Base-by-base conservation (phyloP, 164 flowering plant species). In the Malania oleifera region DNA sequence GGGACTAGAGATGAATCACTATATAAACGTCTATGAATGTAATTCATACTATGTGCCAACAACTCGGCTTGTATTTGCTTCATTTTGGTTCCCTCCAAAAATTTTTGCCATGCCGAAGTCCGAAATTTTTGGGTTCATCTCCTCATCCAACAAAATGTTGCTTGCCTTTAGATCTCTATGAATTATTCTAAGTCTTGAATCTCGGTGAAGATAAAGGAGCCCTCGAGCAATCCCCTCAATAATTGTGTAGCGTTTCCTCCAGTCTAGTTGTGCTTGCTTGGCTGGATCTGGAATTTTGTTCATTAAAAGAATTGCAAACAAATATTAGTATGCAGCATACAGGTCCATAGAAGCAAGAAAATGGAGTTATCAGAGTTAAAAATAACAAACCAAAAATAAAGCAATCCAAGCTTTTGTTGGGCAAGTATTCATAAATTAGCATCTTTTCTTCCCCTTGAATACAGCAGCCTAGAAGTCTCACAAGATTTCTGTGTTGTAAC, bases 61-160 rank as follows among this genome's bases (percentile, higher is more conserved):
- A 17, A 83, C 85, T 65, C 88, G 54, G 26, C 39, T 65, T 17
- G 88, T 83, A 34, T 72, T 79, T 7, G 73, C 83, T 54, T 81
- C 75, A 37, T 67, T 50, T 62, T 83, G 73, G 55, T 79, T 67
- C 14, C 72, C 76, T 1, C 79, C 82, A 52, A 83, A 83, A 15
- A 81, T 83, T 57, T 82, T 67, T 2, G 95, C 95, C 87, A 90
- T 75, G 23, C 96, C 96, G 57, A 89, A 89, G 66, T 89, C 95
- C 31, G 96, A 89, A 34, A 89, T 85, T 62, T 85, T 89, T 0
- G 91, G 95, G 57, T 69, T 80, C 96, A 87, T 82, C 3, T 82
- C 84, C 48, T 63, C 75, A 57, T 86, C 96, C 45, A 88, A 64
- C 52, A 88, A 59, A 62, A 86, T 77, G 66, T 88, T 88, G 76